Conservation (phyloP, 176 grass and related monocot species). For the Poa annua region DNA sequence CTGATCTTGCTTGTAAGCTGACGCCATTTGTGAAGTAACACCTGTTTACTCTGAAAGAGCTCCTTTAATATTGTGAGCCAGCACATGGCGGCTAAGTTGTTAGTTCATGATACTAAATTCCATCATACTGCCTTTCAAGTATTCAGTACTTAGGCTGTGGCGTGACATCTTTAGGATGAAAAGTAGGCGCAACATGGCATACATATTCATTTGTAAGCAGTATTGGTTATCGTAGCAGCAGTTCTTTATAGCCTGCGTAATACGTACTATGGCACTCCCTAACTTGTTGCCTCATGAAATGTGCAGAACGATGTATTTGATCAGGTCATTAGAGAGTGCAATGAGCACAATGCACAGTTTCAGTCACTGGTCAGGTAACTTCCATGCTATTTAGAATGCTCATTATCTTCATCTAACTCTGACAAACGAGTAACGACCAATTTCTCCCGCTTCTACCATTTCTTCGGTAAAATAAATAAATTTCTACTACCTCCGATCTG, state of each 20-base stretch:
- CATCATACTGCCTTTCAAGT: neutral
- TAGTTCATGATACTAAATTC: neutral
- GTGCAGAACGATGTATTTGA: conserved; percentile 83
- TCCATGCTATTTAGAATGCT: conserved; percentile 26
- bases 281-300: conserved; percentile 11
- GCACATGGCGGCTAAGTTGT: neutral
- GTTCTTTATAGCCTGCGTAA: conserved; percentile 29
- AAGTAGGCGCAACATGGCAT: neutral
- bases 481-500: no score
- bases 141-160: neutral
- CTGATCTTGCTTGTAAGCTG: neutral
- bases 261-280: neutral
- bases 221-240: neutral
- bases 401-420: neutral
- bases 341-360: conserved; percentile 80
- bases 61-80: neutral
- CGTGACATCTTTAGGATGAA: neutral
- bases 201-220: neutral
- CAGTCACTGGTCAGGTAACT: conserved; percentile 80
- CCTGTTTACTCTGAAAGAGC: neutral
- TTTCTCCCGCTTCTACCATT: neutral
- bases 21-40: neutral
- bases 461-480: neutral
- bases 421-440: neutral
- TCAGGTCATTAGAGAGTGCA: conserved; percentile 85